These are phyloP conservation scores for Alternaria panax DNA, from an alignment of 2,329 filamentous ascomycete species.

Conservation along the genomic window DNA sequence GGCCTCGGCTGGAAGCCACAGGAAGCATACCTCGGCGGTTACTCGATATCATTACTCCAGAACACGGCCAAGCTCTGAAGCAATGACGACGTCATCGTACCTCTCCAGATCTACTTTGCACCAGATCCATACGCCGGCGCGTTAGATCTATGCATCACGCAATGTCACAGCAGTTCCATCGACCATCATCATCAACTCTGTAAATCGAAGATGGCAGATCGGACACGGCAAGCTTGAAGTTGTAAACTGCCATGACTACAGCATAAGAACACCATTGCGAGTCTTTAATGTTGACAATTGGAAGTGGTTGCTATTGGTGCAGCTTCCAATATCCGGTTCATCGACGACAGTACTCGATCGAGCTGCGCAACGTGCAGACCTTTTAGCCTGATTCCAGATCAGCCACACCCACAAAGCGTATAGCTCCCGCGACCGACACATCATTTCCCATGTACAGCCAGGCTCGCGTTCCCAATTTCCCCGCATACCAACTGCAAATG, in stretches of 20 bases:
- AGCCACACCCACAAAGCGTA: slow-evolving; percentile 22
- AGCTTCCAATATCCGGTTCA: slow-evolving; percentile 1
- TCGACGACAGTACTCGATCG: slow-evolving; percentile 1
- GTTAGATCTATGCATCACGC: background rate
- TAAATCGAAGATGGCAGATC: background rate
- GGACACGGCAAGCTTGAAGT: background rate
- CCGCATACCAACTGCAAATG: slow-evolving; percentile 23
- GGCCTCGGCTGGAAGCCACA: slow-evolving; percentile 3
- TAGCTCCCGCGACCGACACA: slow-evolving; percentile 25
- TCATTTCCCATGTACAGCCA: slow-evolving; percentile 21
- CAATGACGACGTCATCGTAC: slow-evolving; percentile 3
- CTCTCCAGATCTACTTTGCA: background rate
- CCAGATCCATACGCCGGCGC: background rate
- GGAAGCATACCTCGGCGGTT: background rate
- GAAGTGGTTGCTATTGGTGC: background rate
- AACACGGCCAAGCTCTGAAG: background rate
- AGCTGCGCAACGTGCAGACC: slow-evolving; percentile 4
- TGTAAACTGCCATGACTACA: background rate
- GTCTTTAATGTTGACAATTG: background rate
- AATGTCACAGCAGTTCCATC: background rate
- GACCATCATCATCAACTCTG: background rate
- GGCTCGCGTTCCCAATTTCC: slow-evolving; percentile 23
- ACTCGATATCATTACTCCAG: background rate
- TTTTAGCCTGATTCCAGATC: slow-evolving; percentile 39
- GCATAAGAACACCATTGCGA: background rate